Percentiles rank a stretch among this genome's conserved stretches.
Evolutionary conservation across 371 early-diverging fungal species (phyloP).

Genomic region (Syncephalis plumigaleata): DNA sequence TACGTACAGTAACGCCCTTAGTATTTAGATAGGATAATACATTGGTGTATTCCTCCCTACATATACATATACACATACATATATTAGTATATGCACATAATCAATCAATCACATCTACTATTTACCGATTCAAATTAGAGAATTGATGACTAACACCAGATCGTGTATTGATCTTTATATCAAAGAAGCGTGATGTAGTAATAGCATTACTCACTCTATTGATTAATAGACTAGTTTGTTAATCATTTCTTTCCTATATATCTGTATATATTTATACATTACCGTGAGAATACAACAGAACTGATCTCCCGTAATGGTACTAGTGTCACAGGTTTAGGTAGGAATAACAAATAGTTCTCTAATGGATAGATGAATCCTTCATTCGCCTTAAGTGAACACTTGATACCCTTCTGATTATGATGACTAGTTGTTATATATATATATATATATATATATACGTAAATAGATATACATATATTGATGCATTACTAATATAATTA

Average conservation of each 20-base stretch:
- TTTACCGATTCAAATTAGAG: slow-evolving; percentile 63
- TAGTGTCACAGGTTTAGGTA: slow-evolving; percentile 89
- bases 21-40: slow-evolving; percentile 61
- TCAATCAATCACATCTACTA: no score
- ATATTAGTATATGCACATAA: background rate
- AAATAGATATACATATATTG: no score
- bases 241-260: background rate
- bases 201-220: slow-evolving; percentile 50
- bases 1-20: slow-evolving; percentile 71
- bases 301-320: slow-evolving; percentile 77
- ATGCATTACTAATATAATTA: no score
- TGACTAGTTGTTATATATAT: no score
- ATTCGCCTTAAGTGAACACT: slow-evolving; percentile 96
- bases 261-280: no score
- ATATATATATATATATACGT: no score
- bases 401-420: slow-evolving; percentile 67
- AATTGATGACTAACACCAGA: slow-evolving; percentile 65
- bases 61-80: background rate
- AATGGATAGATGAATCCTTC: slow-evolving; percentile 95
- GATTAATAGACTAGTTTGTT: background rate
- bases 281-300: slow-evolving; percentile 72
- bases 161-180: slow-evolving; percentile 79
- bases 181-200: slow-evolving; percentile 69
- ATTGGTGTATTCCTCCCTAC: slow-evolving; percentile 73
- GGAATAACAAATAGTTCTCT: slow-evolving; percentile 81